Percentiles rank a stretch among this genome's conserved stretches.
These are phyloP conservation scores for Amanita phalloides DNA, from an alignment of 768 basidiomycete species.

Conservation along the genomic window DNA sequence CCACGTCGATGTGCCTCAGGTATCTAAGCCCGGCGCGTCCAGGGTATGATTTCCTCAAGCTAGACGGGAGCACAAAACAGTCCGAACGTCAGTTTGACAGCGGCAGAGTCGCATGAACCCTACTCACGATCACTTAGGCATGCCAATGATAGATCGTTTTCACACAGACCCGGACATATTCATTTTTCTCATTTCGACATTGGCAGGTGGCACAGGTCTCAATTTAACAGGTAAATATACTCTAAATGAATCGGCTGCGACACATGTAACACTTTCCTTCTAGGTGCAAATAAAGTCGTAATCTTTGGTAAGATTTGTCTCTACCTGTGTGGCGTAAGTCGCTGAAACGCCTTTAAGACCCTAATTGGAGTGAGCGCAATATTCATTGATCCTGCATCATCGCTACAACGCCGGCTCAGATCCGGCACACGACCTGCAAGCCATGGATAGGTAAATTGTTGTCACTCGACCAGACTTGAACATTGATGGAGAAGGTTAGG, in stretches of 20 bases:
- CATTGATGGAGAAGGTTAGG: slow-evolving; percentile 14
- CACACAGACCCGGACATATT: slow-evolving; percentile 64
- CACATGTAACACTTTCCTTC: neutral
- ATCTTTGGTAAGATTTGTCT: slow-evolving; percentile 54
- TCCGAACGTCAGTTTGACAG: slow-evolving; percentile 43
- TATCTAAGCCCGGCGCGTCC: neutral
- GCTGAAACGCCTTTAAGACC: slow-evolving; percentile 38
- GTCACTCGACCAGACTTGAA: neutral
- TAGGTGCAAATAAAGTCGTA: slow-evolving; percentile 87
- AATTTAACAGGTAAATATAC: slow-evolving; percentile 52
- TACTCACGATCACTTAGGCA: slow-evolving; percentile 33
- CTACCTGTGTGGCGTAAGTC: neutral
- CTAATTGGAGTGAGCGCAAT: slow-evolving; percentile 78
- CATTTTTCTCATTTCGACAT: slow-evolving; percentile 81
- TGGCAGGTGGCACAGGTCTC: slow-evolving; percentile 86
- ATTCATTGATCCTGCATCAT: neutral
- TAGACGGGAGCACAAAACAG: slow-evolving; percentile 72
- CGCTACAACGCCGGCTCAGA: slow-evolving; percentile 33
- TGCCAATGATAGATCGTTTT: slow-evolving; percentile 81
- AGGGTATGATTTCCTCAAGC: slow-evolving; percentile 55
- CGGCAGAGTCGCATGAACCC: neutral
- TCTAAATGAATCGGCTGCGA: neutral
- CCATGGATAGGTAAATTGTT: slow-evolving; percentile 55
- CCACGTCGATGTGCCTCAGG: neutral
- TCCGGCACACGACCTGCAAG: slow-evolving; percentile 91